Conservation (phyloP, 2,329 filamentous ascomycete species). For the Ilyonectria destructans region DNA sequence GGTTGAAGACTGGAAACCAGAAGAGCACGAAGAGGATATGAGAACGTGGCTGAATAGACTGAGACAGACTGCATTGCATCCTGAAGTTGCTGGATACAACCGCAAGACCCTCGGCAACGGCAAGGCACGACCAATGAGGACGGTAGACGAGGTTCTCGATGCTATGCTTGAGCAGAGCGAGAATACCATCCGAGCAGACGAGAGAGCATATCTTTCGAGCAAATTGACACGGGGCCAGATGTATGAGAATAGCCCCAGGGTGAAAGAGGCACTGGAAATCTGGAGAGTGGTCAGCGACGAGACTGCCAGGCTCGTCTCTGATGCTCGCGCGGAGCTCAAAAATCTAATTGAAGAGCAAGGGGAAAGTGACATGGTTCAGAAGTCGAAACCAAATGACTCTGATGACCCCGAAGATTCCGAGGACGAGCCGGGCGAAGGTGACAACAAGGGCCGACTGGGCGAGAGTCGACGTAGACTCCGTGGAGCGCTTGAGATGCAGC, state of each 20-base stretch:
- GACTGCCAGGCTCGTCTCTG: conserved; percentile 68
- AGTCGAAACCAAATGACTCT: conserved; percentile 15
- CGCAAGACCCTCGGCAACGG: conserved; percentile 75
- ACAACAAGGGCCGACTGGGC: conserved; percentile 62
- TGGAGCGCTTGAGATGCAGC: conserved; percentile 83
- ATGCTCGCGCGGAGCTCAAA: conserved; percentile 76
- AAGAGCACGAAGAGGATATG: conserved; percentile 81
- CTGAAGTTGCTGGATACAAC: conserved; percentile 82
- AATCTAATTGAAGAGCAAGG: conserved; percentile 60
- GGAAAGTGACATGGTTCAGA: conserved; percentile 17
- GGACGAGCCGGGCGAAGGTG: conserved; percentile 55
- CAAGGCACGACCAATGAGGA: conserved; percentile 79
- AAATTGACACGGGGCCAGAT: conserved; percentile 83
- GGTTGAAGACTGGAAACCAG: conserved; percentile 75
- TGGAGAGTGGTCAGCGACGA: conserved; percentile 75
- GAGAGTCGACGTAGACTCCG: conserved; percentile 78
- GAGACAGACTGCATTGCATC: conserved; percentile 88
- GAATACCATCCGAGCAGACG: conserved; percentile 75
- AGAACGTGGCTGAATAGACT: conserved; percentile 83
- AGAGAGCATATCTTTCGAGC: conserved; percentile 76
- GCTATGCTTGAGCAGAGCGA: conserved; percentile 94
- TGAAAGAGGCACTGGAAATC: conserved; percentile 77
- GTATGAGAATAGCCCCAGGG: conserved; percentile 80
- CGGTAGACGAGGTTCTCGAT: conserved; percentile 88
- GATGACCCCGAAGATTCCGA: conserved; percentile 49